Evolutionary conservation across 2,329 filamentous ascomycete species (phyloP).

Genomic region (Cordyceps sp.): DNA sequence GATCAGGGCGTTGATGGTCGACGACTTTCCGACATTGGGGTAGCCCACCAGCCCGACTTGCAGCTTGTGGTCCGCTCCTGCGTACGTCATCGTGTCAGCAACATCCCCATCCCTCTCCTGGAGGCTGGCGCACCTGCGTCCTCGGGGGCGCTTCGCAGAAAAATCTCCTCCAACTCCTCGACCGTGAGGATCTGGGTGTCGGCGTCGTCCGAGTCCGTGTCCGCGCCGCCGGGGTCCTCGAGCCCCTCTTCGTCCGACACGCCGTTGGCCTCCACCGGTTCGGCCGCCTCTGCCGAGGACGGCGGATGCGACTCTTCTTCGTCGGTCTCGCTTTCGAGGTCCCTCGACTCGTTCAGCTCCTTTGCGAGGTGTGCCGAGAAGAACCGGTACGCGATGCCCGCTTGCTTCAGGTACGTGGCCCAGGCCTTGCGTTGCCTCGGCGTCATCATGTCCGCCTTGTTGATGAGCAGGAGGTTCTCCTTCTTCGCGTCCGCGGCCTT

Average conservation of each 20-base stretch:
- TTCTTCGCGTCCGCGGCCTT: slow-evolving; percentile 82
- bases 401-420: slow-evolving; percentile 71
- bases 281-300: slow-evolving; percentile 6
- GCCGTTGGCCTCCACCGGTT: slow-evolving; percentile 7
- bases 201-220: slow-evolving; percentile 17
- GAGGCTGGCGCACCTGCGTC: slow-evolving; percentile 24
- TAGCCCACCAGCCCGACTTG: slow-evolving; percentile 92
- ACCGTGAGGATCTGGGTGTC: slow-evolving; percentile 76
- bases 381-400: slow-evolving; percentile 80
- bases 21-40: slow-evolving; percentile 97
- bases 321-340: slow-evolving; percentile 33
- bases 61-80: slow-evolving; percentile 45
- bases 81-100: no score
- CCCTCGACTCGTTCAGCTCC: slow-evolving; percentile 63
- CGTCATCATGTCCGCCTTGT: slow-evolving; percentile 99
- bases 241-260: slow-evolving; percentile 9
- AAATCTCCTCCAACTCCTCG: slow-evolving; percentile 80
- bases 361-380: slow-evolving; percentile 91
- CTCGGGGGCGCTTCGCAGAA: slow-evolving; percentile 53
- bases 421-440: slow-evolving; percentile 63
- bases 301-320: slow-evolving; percentile 8
- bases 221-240: slow-evolving; percentile 18
- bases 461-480: slow-evolving; percentile 82
- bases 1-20: slow-evolving; percentile 97
- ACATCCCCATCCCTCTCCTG: no score